phyloP scores from a whole-genome alignment of 225 moss, liverwort and hornwort genomes.

The Pleurozium schreberi region DNA sequence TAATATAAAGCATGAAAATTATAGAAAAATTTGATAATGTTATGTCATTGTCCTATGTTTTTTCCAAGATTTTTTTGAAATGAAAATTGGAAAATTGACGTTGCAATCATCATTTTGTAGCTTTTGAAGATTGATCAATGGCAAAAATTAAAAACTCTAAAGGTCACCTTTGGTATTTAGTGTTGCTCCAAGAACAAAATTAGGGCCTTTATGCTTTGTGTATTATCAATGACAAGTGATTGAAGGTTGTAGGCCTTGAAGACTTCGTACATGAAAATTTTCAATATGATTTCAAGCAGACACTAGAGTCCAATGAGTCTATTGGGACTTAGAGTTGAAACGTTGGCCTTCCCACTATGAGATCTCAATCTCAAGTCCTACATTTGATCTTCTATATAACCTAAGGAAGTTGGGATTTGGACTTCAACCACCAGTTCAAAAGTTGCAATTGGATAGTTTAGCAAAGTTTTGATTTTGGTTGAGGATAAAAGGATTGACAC shows the following conservation, averaged over 20 bases:
- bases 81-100: not conserved
- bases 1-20: no score
- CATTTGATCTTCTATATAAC: no score
- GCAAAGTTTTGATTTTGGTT: no score
- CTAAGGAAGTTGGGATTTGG: no score
- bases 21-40: no score
- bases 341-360: no score
- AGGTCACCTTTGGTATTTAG: not conserved
- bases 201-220: not conserved
- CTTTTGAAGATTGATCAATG: not conserved
- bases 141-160: not conserved
- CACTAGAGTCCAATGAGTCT: fast-evolving
- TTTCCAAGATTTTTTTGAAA: not conserved
- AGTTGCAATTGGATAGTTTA: no score
- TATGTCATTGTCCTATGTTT: no score
- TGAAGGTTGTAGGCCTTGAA: not conserved
- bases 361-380: no score
- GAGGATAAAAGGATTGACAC: fast-evolving
- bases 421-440: no score
- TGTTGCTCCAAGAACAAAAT: not conserved
- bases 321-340: no score
- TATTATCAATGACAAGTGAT: fast-evolving
- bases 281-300: fast-evolving
- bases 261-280: not conserved
- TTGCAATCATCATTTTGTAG: not conserved